Evolutionary conservation across 108 stramenopile genomes (phyloP), one percentile per base, ranked within the genome.

Genomic region (Cyclostephanos invisitatus): DNA sequence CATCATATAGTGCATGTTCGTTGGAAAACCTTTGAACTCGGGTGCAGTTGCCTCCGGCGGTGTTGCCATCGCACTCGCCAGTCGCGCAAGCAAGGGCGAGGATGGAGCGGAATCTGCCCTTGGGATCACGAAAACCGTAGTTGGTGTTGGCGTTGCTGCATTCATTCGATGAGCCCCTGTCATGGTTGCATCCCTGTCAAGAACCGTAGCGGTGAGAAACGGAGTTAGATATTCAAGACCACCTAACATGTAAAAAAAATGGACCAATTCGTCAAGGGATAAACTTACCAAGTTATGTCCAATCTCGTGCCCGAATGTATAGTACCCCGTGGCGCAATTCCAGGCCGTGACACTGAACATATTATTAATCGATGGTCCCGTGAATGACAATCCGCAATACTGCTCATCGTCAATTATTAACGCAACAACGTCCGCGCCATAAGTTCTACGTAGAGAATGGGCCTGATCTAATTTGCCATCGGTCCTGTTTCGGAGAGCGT

Each of bases 1-100:
- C 29, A 11, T 51, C 22, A 11, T 65, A 51, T 12, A 51, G 14
- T 3, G 44, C 44, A 15, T 46, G 17, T 18, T 61, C 21, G 37
- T 67, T 74, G 3, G 73, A 74, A 38, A 74, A 74, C 10, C 54
- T 36, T 27, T 67, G 65, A 0, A 74, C 54, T 54, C 66, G 55
- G 22, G 61, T 22, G 29, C 74, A 75, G n/a, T 2, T 20, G 21
- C 4, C 32, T 2, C 2, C 1, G 7, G 25, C 20, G 12, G 24
- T 5, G 17, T 42, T 61, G 21, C n/a, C 2, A 40, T 61, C 60
- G 22, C 60, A 61, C 36, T 61, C 40, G n/a, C 60, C 60, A 18
- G 40, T 40, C 2, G 21, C 28, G 58, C 73, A 73, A 29, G 24
- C 9, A 35, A 63, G 63, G 18, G 70, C 70, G 14, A 72, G 37